Evolutionary conservation across 345 rosid genomes (phyloP).

Genomic region (Acer saccharum): DNA sequence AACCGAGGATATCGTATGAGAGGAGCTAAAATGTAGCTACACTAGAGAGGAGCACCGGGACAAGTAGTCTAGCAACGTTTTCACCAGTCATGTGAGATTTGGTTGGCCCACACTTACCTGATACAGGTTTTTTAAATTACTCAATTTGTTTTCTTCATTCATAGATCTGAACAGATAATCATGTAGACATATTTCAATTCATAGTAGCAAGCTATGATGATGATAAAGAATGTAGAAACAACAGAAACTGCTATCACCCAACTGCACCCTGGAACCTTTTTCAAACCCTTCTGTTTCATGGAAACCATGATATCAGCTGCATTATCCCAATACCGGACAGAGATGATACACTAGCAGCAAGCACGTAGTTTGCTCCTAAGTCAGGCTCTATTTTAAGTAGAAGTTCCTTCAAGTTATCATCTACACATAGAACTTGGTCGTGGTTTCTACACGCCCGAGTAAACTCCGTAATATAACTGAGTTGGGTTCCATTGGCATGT

Average conservation of each 20-base stretch:
- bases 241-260: conserved; percentile 18
- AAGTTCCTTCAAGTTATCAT: conserved; percentile 15
- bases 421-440: conserved; percentile 17
- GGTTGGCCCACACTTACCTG: no score
- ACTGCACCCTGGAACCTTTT: conserved; percentile 27
- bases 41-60: no score
- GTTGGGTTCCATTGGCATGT: conserved; percentile 35
- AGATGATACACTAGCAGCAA: conserved; percentile 27
- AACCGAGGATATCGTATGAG: no score
- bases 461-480: conserved; percentile 36
- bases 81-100: no score
- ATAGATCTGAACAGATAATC: not conserved
- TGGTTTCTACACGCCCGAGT: conserved; percentile 30
- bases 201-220: not conserved
- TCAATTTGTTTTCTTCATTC: not conserved
- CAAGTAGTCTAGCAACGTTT: no score
- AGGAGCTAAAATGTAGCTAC: no score
- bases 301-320: conserved; percentile 27
- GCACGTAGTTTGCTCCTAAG: conserved; percentile 30
- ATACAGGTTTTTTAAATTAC: no score
- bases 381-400: conserved; percentile 29
- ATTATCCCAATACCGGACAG: conserved; percentile 30
- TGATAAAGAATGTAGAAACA: no score
- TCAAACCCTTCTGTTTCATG: conserved; percentile 28
- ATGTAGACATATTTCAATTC: not conserved